Conservation (phyloP, 2,329 filamentous ascomycete species). For the Aspergillus fumigatus region DNA sequence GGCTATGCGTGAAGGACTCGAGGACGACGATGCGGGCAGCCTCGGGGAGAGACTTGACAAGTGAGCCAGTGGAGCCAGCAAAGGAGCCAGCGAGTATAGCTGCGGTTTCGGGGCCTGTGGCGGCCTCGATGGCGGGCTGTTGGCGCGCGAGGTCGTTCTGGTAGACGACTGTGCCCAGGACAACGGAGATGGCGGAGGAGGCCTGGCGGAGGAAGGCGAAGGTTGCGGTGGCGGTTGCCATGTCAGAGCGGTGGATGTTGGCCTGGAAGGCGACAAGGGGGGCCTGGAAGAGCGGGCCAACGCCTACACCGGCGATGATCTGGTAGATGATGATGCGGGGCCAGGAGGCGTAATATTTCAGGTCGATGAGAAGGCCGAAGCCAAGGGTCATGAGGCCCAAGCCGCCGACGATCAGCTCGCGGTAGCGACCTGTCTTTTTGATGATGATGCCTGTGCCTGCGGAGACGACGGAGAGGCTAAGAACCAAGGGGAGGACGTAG, state of each 20-base stretch:
- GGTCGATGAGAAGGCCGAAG: conserved; percentile 60
- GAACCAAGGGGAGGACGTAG: conserved; percentile 66
- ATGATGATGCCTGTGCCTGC: conserved; percentile 62
- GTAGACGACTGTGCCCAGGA: conserved; percentile 52
- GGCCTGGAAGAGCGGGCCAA: conserved; percentile 60
- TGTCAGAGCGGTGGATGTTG: conserved; percentile 55
- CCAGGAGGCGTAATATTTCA: conserved; percentile 51
- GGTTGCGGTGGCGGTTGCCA: conserved; percentile 59
- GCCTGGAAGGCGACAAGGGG: conserved; percentile 62
- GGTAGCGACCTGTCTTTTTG: conserved; percentile 67
- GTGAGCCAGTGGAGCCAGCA: conserved; percentile 30
- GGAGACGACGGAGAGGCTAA: conserved; percentile 63
- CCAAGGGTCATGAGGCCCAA: conserved; percentile 60
- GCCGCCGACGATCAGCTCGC: conserved; percentile 56
- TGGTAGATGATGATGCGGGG: conserved; percentile 51
- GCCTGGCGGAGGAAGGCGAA: conserved; percentile 59
- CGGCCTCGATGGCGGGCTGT: conserved; percentile 20
- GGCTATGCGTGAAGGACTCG: conserved; percentile 37
- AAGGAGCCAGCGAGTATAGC: conserved; percentile 26
- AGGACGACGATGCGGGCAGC: conserved; percentile 37
- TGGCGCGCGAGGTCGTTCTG: conserved; percentile 36
- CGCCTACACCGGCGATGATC: conserved; percentile 56
- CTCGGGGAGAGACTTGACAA: conserved; percentile 31
- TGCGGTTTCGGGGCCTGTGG: conserved; percentile 28
- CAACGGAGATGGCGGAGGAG: conserved; percentile 54